Conservation (phyloP, 495 filamentous ascomycete genomes). For the Aspergillus steynii region DNA sequence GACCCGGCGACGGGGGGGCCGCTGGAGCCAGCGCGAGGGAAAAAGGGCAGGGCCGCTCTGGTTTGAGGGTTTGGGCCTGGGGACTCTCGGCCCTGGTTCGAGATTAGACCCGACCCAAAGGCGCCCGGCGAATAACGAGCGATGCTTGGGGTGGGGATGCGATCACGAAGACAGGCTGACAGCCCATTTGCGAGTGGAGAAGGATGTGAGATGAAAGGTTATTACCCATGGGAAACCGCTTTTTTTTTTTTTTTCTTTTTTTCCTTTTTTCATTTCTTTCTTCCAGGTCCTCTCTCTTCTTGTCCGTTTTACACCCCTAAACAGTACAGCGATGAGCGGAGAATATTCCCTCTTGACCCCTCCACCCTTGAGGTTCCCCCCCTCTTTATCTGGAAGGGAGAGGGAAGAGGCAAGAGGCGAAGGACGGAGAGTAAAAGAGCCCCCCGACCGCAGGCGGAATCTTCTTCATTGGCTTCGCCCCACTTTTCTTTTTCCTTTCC, state of each 20-base stretch:
- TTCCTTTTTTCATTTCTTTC: too few species aligned
- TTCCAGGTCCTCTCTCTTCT: too few species aligned
- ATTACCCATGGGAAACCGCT: neutral
- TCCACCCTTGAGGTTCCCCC: too few species aligned
- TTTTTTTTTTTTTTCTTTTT: too few species aligned
- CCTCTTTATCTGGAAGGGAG: too few species aligned
- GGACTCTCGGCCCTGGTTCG: conserved; percentile 1
- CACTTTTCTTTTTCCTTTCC: too few species aligned
- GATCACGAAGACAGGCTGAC: conserved; percentile 13
- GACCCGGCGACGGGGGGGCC: conserved; percentile 25
- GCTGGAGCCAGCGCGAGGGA: conserved; percentile 9
- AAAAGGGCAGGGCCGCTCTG: neutral
- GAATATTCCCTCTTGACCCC: too few species aligned
- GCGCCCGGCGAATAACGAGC: conserved; percentile 18
- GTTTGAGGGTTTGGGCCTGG: neutral
- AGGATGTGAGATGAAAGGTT: conserved; percentile 4
- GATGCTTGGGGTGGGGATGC: conserved; percentile 8
- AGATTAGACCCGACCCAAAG: neutral
- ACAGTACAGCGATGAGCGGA: too few species aligned
- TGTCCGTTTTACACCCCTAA: too few species aligned
- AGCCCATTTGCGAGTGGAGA: conserved; percentile 15
- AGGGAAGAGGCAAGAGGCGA: too few species aligned
- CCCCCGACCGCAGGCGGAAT: too few species aligned
- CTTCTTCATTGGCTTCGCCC: neutral
- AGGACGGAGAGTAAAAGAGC: too few species aligned